A percentile compares a stretch with the other conserved stretches of the same genome.
phyloP scores from a whole-genome alignment of 2,329 filamentous ascomycete species.

The Penicillium occitanis region DNA sequence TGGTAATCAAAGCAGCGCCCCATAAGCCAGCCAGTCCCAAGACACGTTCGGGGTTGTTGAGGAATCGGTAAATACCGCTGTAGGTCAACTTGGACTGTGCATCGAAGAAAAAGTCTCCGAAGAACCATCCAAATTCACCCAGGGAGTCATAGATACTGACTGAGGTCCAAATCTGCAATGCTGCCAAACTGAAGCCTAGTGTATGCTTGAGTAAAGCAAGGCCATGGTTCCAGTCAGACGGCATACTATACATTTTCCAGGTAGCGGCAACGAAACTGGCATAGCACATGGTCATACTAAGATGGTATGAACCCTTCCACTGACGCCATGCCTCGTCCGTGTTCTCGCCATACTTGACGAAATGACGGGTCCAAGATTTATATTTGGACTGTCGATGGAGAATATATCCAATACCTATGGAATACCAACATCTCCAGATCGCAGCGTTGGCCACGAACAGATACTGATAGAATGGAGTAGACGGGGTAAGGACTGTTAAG shows the following conservation, averaged over 20 bases:
- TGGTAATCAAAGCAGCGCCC: slow-evolving; percentile 91
- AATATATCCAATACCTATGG: slow-evolving; percentile 79
- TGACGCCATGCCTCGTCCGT: slow-evolving; percentile 92
- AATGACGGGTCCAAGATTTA: slow-evolving; percentile 96
- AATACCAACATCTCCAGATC: slow-evolving; percentile 88
- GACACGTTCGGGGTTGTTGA: slow-evolving; percentile 95
- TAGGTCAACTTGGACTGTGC: slow-evolving; percentile 86
- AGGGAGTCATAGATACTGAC: slow-evolving; percentile 92
- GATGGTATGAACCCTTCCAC: slow-evolving; percentile 94
- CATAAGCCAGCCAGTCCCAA: slow-evolving; percentile 93
- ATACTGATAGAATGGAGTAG: slow-evolving; percentile 70
- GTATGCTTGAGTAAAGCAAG: slow-evolving; percentile 84
- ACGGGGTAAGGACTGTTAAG: slow-evolving; percentile 73
- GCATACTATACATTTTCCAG: slow-evolving; percentile 95
- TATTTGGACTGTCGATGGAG: slow-evolving; percentile 81
- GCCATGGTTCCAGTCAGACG: slow-evolving; percentile 82
- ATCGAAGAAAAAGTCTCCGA: slow-evolving; percentile 97
- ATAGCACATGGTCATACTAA: slow-evolving; percentile 89
- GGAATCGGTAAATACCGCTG: slow-evolving; percentile 93
- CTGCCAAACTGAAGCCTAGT: slow-evolving; percentile 74
- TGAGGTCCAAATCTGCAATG: slow-evolving; percentile 88
- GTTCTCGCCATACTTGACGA: slow-evolving; percentile 92
- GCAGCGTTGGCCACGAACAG: slow-evolving; percentile 80
- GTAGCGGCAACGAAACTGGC: slow-evolving; percentile 83
- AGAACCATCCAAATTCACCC: slow-evolving; percentile 98